Evolutionary conservation across 495 filamentous ascomycete species (phyloP), one percentile per base, ranked within the genome.

Genomic region (Geoglossum glabrum): DNA sequence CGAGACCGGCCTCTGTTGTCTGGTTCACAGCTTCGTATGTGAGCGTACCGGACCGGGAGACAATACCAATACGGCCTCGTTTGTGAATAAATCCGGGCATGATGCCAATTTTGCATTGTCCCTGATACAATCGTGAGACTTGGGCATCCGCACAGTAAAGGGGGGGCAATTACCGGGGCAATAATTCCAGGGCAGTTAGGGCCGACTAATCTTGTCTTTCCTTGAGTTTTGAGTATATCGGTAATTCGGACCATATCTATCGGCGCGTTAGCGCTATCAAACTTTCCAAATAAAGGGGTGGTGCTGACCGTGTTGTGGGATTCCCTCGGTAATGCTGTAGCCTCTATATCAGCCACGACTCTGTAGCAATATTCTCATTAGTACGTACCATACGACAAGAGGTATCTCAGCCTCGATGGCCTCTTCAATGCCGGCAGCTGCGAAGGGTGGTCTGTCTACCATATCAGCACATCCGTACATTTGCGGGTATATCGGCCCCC

Each of bases 11-110:
- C 74, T 89, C 82, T 56, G 92, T 97, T 59, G 92, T 99, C 76
- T 99, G 92, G 79, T 97, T 99, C 71, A 99, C 92, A 65, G 92
- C 92, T 76, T 99, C 92, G 74, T 99, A 99, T 62, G 92, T 99
- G 57, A 99, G 82, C 60, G 92, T 99, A 68, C 92, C 92, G 63
- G 93, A 97, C 62, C 92, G 85, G 64, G 89, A 95, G 71, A 99
- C 92, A 70, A 99, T 97, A 68, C 92, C 92, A 67, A 99, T 85
- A 65, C 92, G 88, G 62, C 92, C 92, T 66, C 92, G 87, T 80
- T 99, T 96, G 80, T 99, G 92, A 76, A 99, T 97, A 78, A 96
- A 95, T 65, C 92, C 92, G 46, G 92, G 92, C 92, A 99, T 99
- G 75, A 99, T 99, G 67, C 92, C 92, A 69, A 99, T 99, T 77